These are phyloP conservation scores for Saccharomycopsis hybrid DNA, from an alignment of 1,139 yeast genomes.

Conservation along the genomic window DNA sequence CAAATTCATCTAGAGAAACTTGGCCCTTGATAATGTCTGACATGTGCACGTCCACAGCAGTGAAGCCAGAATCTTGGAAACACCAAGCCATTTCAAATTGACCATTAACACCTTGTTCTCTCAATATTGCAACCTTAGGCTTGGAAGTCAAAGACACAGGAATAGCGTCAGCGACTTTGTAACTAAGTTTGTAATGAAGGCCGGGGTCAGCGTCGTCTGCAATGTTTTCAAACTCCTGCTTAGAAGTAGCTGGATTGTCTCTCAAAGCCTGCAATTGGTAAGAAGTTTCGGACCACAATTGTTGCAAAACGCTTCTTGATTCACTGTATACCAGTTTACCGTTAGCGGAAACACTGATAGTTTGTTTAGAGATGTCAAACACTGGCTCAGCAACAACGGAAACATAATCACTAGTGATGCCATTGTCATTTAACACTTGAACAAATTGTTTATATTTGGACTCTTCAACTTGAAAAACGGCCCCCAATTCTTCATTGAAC, in stretches of 20 bases:
- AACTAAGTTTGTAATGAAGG: slow-evolving; percentile 72
- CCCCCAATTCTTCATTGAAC: slow-evolving; percentile 93
- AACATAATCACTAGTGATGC: slow-evolving; percentile 51
- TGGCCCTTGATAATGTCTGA: slow-evolving; percentile 76
- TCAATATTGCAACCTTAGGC: slow-evolving; percentile 91
- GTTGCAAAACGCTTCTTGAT: slow-evolving; percentile 69
- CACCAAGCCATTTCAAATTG: slow-evolving; percentile 99
- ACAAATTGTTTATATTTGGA: slow-evolving; percentile 50
- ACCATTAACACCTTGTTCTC: slow-evolving; percentile 99
- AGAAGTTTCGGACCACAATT: slow-evolving; percentile 83
- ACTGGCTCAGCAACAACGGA: slow-evolving; percentile 62
- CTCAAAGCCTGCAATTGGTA: slow-evolving; percentile 85
- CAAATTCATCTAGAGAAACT: slow-evolving; percentile 71
- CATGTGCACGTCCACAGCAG: slow-evolving; percentile 93
- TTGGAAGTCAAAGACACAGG: slow-evolving; percentile 33
- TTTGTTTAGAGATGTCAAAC: slow-evolving; percentile 45
- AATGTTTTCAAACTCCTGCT: slow-evolving; percentile 74
- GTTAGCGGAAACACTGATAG: slow-evolving; percentile 42
- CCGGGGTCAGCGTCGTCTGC: slow-evolving; percentile 87
- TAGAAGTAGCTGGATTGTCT: slow-evolving; percentile 89
- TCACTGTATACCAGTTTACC: slow-evolving; percentile 42
- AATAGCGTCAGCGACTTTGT: slow-evolving; percentile 44
- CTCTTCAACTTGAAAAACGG: slow-evolving; percentile 79
- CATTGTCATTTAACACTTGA: slow-evolving; percentile 46
- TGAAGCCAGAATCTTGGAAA: slow-evolving; percentile 92